Evolutionary conservation across 768 basidiomycete genomes (phyloP).

Genomic region (Termitomyces heimii): DNA sequence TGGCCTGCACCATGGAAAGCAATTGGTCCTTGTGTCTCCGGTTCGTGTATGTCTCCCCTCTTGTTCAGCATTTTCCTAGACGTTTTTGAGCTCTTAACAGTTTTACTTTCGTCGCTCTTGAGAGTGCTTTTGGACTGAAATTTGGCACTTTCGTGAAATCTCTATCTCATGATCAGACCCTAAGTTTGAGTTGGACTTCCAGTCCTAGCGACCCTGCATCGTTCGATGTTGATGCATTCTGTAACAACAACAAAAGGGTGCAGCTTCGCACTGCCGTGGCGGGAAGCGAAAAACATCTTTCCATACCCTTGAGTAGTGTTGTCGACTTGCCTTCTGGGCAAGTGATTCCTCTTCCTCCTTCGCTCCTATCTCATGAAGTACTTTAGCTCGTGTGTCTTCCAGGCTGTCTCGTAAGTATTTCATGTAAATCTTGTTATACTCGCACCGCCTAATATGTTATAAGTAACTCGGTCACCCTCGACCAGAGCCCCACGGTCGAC

Average conservation of each 20-base stretch:
- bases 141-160: background rate
- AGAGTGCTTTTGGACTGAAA: background rate
- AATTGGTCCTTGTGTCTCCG: background rate
- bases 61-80: background rate
- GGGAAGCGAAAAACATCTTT: background rate
- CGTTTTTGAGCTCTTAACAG: background rate
- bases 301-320: background rate
- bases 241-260: background rate
- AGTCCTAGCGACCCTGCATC: background rate
- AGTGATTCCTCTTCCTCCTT: background rate
- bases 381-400: slow-evolving; percentile 4
- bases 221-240: slow-evolving; percentile 3
- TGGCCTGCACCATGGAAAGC: background rate
- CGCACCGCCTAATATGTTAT: background rate
- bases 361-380: background rate
- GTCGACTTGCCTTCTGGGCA: background rate
- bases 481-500: background rate
- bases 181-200: background rate
- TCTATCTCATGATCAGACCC: background rate
- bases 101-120: background rate
- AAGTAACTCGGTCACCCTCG: slow-evolving; percentile 4
- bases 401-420: slow-evolving; percentile 2
- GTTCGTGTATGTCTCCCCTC: background rate
- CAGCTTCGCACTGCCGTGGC: background rate
- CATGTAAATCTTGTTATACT: background rate